Conservation (phyloP, 768 basidiomycete species). For the Obba rivulosa region DNA sequence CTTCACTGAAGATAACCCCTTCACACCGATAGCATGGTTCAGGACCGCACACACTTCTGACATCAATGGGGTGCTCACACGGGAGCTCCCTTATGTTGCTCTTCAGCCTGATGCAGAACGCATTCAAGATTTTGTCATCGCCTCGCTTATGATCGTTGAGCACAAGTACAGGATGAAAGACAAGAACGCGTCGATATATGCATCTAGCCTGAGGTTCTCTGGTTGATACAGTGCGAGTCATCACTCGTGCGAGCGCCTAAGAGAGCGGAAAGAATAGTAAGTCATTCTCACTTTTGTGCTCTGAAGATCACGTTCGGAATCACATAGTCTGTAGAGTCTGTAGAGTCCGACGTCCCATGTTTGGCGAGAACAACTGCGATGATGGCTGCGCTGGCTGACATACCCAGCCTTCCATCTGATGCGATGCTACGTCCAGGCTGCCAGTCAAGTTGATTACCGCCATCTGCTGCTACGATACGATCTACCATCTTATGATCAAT, state of each 20-base stretch:
- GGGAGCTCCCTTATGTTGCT: not conserved
- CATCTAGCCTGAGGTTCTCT: no score
- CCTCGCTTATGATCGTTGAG: constrained; percentile 3
- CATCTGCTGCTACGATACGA: no score
- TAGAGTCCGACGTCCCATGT: not conserved
- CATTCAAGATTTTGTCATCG: constrained; percentile 1
- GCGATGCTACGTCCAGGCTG: no score
- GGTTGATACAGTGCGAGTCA: no score
- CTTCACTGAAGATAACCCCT: not conserved
- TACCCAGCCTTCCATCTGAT: no score
- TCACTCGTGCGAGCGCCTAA: no score
- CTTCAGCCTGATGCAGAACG: constrained; percentile 1
- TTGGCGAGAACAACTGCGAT: not conserved
- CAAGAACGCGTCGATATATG: not conserved
- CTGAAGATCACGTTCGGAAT: not conserved
- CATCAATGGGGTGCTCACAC: not conserved
- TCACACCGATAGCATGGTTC: constrained; percentile 6
- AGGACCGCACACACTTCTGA: not conserved
- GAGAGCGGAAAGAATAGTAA: no score
- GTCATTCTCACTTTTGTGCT: not conserved
- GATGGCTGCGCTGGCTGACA: not conserved
- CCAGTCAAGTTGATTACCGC: no score
- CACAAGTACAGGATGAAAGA: constrained; percentile 3
- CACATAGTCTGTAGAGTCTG: not conserved
- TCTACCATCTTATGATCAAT: no score